Percentiles rank a stretch among this genome's conserved stretches.
Conservation (phyloP, 2,329 filamentous ascomycete species). For the Diaporthe australafricana region DNA sequence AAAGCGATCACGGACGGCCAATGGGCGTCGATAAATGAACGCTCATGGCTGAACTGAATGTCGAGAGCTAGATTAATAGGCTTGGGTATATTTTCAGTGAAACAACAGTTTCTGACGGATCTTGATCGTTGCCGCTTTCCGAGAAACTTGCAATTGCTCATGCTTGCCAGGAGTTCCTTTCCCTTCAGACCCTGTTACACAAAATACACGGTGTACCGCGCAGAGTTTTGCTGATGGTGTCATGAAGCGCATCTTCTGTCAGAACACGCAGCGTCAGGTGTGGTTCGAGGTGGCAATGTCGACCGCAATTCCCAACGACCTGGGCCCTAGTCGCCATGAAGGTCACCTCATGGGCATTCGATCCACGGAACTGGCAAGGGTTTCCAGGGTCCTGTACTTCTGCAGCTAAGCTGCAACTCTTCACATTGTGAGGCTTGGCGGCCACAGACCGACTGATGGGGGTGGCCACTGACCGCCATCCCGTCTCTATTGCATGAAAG, state of each 20-base stretch:
- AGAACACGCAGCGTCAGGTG: neutral
- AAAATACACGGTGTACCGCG: neutral
- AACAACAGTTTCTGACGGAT: neutral
- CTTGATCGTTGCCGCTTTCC: slow-evolving; percentile 1
- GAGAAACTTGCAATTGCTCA: neutral
- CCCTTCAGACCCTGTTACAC: neutral
- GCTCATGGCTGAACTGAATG: neutral
- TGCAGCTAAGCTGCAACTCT: slow-evolving; percentile 34
- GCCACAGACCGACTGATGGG: slow-evolving; percentile 24
- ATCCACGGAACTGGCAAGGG: slow-evolving; percentile 26
- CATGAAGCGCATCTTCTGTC: neutral
- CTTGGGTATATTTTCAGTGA: neutral
- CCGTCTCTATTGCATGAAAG: slow-evolving; percentile 29
- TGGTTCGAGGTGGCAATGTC: slow-evolving; percentile 20
- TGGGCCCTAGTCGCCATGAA: neutral
- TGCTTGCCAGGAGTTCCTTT: slow-evolving; percentile 3
- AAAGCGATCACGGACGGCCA: neutral
- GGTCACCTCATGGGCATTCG: slow-evolving; percentile 20
- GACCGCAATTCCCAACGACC: slow-evolving; percentile 14
- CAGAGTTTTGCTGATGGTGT: slow-evolving; percentile 3
- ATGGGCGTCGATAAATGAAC: neutral
- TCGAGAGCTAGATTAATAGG: neutral
- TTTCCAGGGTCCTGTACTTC: slow-evolving; percentile 23
- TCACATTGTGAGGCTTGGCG: slow-evolving; percentile 31
- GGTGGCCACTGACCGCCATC: slow-evolving; percentile 32